Evolutionary conservation across 805 yeast genomes (phyloP).

Genomic region (Yamadazyma tumulicola): DNA sequence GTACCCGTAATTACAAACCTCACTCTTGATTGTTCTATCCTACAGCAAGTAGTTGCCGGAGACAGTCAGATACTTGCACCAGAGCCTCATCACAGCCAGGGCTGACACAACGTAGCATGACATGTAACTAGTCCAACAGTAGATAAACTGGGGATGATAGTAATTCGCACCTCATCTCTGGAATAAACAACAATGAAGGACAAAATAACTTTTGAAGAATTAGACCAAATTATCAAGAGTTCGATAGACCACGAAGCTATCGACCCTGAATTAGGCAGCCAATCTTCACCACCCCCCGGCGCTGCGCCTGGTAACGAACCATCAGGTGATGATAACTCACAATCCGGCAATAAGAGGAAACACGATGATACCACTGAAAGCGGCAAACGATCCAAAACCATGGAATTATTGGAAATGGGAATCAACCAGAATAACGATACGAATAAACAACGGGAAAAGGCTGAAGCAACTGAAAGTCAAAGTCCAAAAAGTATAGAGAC

Average conservation of each 20-base stretch:
- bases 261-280: constrained; percentile 3
- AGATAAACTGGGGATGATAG: not conserved
- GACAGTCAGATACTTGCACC: too few relatives aligned
- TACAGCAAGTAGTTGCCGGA: too few relatives aligned
- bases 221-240: constrained; percentile 13
- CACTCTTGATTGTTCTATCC: too few relatives aligned
- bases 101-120: too few relatives aligned
- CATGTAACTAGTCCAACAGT: not conserved
- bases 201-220: constrained; percentile 9
- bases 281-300: too few relatives aligned
- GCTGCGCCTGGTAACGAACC: too few relatives aligned
- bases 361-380: too few relatives aligned
- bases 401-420: not conserved
- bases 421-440: not conserved
- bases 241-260: constrained; percentile 8
- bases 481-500: not conserved
- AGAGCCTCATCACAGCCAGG: too few relatives aligned
- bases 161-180: constrained; percentile 8
- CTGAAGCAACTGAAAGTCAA: not conserved
- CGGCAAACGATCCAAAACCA: too few relatives aligned
- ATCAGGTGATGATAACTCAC: too few relatives aligned
- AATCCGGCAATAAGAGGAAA: too few relatives aligned
- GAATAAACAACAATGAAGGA: constrained; percentile 5
- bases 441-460: not conserved
- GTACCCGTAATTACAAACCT: too few relatives aligned